Evolutionary conservation across 1,284 basidiomycete species (phyloP).

Genomic region (Peniophora sp.): DNA sequence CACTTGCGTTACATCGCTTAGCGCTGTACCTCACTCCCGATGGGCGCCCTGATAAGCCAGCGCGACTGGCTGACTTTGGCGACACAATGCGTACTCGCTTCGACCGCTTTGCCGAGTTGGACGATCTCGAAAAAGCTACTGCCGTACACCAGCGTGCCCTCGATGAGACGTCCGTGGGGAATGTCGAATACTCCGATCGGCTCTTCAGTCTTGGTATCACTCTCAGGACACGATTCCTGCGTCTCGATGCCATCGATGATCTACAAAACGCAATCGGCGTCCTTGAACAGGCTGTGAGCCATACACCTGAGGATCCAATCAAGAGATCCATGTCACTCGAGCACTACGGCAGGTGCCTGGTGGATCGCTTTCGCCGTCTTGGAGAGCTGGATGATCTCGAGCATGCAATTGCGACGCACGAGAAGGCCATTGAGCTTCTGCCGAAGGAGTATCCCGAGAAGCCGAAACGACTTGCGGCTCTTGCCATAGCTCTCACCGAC

Average conservation of each 20-base stretch:
- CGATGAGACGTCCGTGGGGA: not conserved
- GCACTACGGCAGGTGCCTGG: not conserved
- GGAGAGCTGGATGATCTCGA: not conserved
- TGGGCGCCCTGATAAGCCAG: slow-evolving; percentile 1
- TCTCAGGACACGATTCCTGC: not conserved
- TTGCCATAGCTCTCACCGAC: too few relatives aligned
- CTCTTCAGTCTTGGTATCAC: not conserved
- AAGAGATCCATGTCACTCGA: not conserved
- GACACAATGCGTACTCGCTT: slow-evolving; percentile 19
- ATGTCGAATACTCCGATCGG: not conserved
- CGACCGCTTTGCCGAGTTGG: slow-evolving; percentile 8
- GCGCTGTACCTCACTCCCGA: slow-evolving; percentile 1
- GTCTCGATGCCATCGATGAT: not conserved
- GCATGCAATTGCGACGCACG: not conserved
- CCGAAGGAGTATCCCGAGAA: too few relatives aligned
- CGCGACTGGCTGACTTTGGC: slow-evolving; percentile 17
- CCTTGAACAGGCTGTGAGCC: not conserved
- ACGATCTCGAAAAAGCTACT: slow-evolving; percentile 7
- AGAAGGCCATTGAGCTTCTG: too few relatives aligned
- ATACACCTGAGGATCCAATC: not conserved
- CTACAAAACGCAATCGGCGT: not conserved
- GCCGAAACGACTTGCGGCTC: too few relatives aligned
- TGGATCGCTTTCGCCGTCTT: too few relatives aligned
- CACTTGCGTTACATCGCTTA: not conserved
- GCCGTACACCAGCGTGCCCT: not conserved